Percentiles rank a stretch among this genome's conserved stretches.
Evolutionary conservation across 2,329 filamentous ascomycete species (phyloP).

Genomic region (Aspergillus fumigatiaffinis): DNA sequence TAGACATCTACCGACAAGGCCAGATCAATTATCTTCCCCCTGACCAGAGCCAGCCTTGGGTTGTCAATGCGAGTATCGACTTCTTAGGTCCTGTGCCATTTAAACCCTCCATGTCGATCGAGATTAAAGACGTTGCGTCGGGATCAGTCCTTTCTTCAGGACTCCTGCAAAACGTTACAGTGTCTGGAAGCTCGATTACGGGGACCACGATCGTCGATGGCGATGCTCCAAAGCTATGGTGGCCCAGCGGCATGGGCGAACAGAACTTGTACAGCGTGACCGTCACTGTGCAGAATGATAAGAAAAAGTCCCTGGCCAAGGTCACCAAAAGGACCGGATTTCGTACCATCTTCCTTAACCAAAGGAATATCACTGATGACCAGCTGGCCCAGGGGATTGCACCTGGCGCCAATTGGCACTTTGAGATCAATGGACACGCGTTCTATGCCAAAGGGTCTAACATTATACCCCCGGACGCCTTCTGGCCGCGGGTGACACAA

Average conservation of each 20-base stretch:
- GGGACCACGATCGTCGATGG: constrained; percentile 45
- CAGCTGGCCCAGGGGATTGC: constrained; percentile 54
- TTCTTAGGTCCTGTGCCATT: constrained; percentile 48
- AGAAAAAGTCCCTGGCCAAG: constrained; percentile 37
- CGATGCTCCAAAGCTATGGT: constrained; percentile 54
- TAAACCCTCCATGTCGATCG: constrained; percentile 44
- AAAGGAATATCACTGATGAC: constrained; percentile 50
- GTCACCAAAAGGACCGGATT: constrained; percentile 57
- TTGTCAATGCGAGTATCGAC: constrained; percentile 60
- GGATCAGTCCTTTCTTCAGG: constrained; percentile 40
- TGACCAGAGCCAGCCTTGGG: constrained; percentile 55
- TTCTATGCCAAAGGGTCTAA: constrained; percentile 64
- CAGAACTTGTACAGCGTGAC: constrained; percentile 58
- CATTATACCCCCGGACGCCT: constrained; percentile 59
- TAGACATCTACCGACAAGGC: constrained; percentile 57
- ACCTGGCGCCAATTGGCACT: constrained; percentile 60
- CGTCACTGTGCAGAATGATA: constrained; percentile 42
- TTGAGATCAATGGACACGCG: constrained; percentile 61
- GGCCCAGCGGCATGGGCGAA: constrained; percentile 54
- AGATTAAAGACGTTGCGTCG: constrained; percentile 41
- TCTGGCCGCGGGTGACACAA: constrained; percentile 58
- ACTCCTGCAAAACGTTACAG: constrained; percentile 38
- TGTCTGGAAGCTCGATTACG: constrained; percentile 44
- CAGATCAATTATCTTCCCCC: constrained; percentile 58
- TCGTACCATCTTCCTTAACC: constrained; percentile 59